phyloP scores from a whole-genome alignment of 257 asterid genomes.

The Fraxinus anomala region DNA sequence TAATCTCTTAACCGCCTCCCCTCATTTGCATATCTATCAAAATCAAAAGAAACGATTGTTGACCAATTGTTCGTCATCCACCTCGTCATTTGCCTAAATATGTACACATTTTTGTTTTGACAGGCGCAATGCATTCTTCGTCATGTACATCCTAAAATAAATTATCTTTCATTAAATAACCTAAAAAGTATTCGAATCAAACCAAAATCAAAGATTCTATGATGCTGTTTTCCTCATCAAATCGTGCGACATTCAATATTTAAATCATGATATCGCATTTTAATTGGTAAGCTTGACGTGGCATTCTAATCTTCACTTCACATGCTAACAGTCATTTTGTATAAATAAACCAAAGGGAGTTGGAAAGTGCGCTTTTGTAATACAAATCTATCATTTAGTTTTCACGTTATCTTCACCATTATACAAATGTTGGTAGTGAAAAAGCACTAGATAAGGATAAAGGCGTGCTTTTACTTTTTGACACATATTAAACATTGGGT shows the following conservation, averaged over 20 bases:
- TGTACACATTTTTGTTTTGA: background rate
- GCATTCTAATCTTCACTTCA: slow-evolving; percentile 39
- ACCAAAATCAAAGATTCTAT: slow-evolving; percentile 42
- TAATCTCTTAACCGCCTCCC: background rate
- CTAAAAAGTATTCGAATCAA: slow-evolving; percentile 6
- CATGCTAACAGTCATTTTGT: slow-evolving; percentile 32
- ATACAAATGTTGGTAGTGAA: background rate
- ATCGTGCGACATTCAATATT: slow-evolving; percentile 27
- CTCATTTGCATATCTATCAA: background rate
- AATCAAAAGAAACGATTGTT: slow-evolving; percentile 7
- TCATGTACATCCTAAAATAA: slow-evolving; percentile 25
- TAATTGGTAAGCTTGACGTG: slow-evolving; percentile 39
- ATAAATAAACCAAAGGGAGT: slow-evolving; percentile 29
- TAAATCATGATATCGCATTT: slow-evolving; percentile 30
- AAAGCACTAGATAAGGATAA: slow-evolving; percentile 28
- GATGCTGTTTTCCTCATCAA: slow-evolving; percentile 42
- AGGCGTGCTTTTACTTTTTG: slow-evolving; percentile 16
- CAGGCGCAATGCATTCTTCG: slow-evolving; percentile 27
- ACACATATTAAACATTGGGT: slow-evolving; percentile 14
- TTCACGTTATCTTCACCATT: slow-evolving; percentile 25
- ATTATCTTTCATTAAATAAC: slow-evolving; percentile 1
- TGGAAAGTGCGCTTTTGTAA: slow-evolving; percentile 44
- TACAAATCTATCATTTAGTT: slow-evolving; percentile 19
- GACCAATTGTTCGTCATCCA: slow-evolving; percentile 27
- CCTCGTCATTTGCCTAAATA: slow-evolving; percentile 24